Percentiles rank a stretch among this genome's conserved stretches.
These are phyloP conservation scores for Drechslerella dactyloides DNA, from an alignment of 2,329 filamentous ascomycete genomes.

Conservation along the genomic window DNA sequence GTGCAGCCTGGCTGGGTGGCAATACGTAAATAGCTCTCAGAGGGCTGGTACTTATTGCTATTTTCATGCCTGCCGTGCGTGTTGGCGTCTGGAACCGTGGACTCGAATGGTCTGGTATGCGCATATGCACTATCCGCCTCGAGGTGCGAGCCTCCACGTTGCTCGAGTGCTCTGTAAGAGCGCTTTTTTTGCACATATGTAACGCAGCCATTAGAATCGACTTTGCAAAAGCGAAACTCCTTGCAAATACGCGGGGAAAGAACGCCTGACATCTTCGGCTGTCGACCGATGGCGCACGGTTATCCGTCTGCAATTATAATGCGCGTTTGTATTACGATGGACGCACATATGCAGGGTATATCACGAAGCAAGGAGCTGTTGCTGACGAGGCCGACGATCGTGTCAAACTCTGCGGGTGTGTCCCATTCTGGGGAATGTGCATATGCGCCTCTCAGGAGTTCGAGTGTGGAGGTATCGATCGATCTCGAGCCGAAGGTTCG, in stretches of 20 bases:
- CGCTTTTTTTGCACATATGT: not conserved
- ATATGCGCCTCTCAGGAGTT: too few species aligned
- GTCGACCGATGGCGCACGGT: not conserved
- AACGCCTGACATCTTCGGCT: not conserved
- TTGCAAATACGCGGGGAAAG: not conserved
- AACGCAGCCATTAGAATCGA: not conserved
- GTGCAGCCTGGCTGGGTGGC: not conserved
- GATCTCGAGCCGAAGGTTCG: slow-evolving; percentile 3
- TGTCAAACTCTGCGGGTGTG: not conserved
- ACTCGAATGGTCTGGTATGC: not conserved
- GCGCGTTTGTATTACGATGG: not conserved
- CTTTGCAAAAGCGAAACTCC: too few species aligned
- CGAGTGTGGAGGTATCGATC: not conserved
- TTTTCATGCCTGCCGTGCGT: not conserved
- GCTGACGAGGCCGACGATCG: not conserved
- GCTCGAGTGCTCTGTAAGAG: not conserved
- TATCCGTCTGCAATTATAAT: not conserved
- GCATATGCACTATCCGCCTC: too few species aligned
- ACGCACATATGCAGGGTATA: too few species aligned
- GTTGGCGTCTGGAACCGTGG: not conserved
- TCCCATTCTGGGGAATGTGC: not conserved
- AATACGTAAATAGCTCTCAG: not conserved
- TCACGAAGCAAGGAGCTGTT: too few species aligned
- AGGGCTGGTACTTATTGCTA: not conserved
- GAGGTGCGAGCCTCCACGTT: not conserved